Percentiles rank a stretch among this genome's conserved stretches.
phyloP scores from a whole-genome alignment of 2,329 filamentous ascomycete genomes.

The Alternaria ethzedia region DNA sequence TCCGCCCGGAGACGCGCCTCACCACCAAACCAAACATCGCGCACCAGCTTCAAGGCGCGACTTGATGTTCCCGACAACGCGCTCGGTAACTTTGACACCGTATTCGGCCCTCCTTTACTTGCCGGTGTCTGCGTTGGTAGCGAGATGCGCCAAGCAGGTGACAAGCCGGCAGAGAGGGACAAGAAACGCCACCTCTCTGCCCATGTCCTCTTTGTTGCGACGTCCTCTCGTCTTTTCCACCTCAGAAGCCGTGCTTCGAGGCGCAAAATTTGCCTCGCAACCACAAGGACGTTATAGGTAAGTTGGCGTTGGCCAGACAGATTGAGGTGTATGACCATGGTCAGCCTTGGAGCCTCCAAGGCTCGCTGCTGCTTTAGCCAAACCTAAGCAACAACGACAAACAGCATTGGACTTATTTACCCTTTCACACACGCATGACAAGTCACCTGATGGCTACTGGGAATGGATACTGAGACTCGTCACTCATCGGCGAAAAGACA shows the following conservation, averaged over 20 bases:
- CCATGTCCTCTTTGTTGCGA: conserved; percentile 19
- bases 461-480: neutral
- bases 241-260: neutral
- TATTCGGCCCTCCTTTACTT: neutral
- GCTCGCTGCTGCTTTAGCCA: neutral
- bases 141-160: conserved; percentile 25
- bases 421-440: neutral
- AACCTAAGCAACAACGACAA: neutral
- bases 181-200: conserved; percentile 27
- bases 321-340: neutral
- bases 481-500: neutral
- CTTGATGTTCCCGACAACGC: neutral
- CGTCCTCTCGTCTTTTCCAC: conserved; percentile 4
- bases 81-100: neutral
- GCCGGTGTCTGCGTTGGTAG: conserved; percentile 1
- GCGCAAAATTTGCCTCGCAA: neutral
- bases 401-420: neutral
- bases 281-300: neutral
- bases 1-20: neutral
- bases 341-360: neutral
- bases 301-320: neutral
- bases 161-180: conserved; percentile 28
- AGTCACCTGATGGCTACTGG: neutral
- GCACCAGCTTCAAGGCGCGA: neutral
- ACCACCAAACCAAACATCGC: conserved; percentile 6